Evolutionary conservation across 2,329 filamentous ascomycete genomes (phyloP), one percentile per base, ranked within the genome.

Genomic region (Aspergillus terreus): DNA sequence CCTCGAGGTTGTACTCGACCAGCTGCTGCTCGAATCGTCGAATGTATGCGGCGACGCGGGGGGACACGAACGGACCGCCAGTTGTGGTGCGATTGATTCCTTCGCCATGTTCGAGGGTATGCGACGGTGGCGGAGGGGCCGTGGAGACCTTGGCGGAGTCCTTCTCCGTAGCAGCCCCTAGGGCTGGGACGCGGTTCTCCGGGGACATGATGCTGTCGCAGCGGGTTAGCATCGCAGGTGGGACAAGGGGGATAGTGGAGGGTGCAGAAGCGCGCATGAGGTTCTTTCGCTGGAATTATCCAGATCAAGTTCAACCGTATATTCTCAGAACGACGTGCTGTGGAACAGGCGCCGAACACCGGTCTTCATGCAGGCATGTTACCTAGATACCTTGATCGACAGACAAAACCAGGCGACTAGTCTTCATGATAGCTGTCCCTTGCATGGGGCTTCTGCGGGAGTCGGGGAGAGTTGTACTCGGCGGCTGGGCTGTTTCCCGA

Each of bases 1-100:
- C 76, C 62, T 85, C 83, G 44, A 83, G 69, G 42, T 73, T 73
- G 58, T 73, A 74, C 53, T 69, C 69, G n/a, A 72, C 58, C 12
- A 74, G 62, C 42, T 68, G 66, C 38, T 66, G 62, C 63, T 76
- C 73, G 52, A 76, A 71, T 12, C 61, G 57, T 53, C 60, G 63
- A 44, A 69, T 49, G 46, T 68, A 60, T 7, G 59, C 59, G 30
- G 63, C 63, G 30, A 73, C 42, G 25, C 65, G 65, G 6, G 58
- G 54, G n/a, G 61, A 55, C 32, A 58, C 47, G 48, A 52, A 44
- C 44, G 59, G 58, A 33, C 56, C 48, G 41, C 32, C 40, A 15
- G 45, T 32, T 19, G 49, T 48, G 6, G 51, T 44, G 25, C 53
- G 51, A 47, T 51, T 50, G 21, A 44, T 50, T 33, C 51, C 54